Evolutionary conservation across 1,284 basidiomycete genomes (phyloP).

Genomic region (Chiua sp.): DNA sequence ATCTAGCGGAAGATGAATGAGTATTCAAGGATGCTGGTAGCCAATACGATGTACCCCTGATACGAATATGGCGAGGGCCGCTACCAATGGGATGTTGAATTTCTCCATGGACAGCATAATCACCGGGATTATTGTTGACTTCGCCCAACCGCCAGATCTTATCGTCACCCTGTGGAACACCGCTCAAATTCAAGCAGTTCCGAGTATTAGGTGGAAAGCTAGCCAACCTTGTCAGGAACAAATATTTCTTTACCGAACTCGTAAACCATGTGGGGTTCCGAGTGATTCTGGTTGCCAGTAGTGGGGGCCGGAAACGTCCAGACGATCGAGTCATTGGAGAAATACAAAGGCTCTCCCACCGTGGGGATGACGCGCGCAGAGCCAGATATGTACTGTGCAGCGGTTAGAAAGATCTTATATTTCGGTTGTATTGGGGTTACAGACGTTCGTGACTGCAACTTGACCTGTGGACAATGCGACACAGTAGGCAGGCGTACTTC

Average conservation of each 20-base stretch:
- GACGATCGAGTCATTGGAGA: constrained; percentile 44
- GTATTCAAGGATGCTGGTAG: not conserved
- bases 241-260: constrained; percentile 59
- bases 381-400: constrained; percentile 57
- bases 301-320: constrained; percentile 58
- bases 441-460: constrained; percentile 63
- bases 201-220: too few relatives aligned
- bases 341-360: constrained; percentile 43
- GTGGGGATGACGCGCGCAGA: constrained; percentile 61
- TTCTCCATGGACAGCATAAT: constrained; percentile 60
- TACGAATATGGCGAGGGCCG: constrained; percentile 50
- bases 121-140: constrained; percentile 39
- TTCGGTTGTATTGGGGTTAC: constrained; percentile 18
- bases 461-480: constrained; percentile 56
- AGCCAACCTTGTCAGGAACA: constrained; percentile 65
- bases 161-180: constrained; percentile 56
- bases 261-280: constrained; percentile 69
- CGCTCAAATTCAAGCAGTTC: too few relatives aligned
- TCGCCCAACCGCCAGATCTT: constrained; percentile 64
- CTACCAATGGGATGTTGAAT: constrained; percentile 68
- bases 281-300: constrained; percentile 37
- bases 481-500: constrained; percentile 56
- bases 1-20: constrained; percentile 41
- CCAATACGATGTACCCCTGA: constrained; percentile 13
- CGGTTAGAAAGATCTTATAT: not conserved